Evolutionary conservation across 2,329 filamentous ascomycete species (phyloP), one percentile per base, ranked within the genome.

Genomic region (Neofusicoccum ribis): DNA sequence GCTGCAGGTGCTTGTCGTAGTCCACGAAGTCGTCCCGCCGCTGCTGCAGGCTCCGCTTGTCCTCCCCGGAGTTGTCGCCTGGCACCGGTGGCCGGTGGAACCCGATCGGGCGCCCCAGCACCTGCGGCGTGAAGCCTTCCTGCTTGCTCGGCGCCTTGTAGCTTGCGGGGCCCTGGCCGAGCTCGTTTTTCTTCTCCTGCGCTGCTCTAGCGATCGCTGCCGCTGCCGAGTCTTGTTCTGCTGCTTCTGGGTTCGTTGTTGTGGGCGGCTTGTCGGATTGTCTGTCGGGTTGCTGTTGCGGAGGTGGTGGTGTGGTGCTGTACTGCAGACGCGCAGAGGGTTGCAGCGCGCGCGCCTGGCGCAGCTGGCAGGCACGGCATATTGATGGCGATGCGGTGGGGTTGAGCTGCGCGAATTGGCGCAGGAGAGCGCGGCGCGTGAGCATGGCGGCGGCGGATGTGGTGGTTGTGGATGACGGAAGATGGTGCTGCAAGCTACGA

Each of bases 61-160:
- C 91, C 67, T 91, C 77, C 62, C 93, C 93, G 1, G 88, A 89
- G 79, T 98, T 97, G 76, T 98, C 89, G 66, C 92, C 92, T 12
- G 86, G 80, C 65, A 83, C 80, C 0, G 95, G 95, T 2, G 93
- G 90, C 43, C 86, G 79, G 11, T 84, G 83, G 78, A 96, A 87
- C 68, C 95, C 95, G 70, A 99, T 94, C 14, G 95, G 94, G 43
- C 92, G 88, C 44, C 82, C 81, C 63, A 89, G 81, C 1, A 81
- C 81, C 56, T 82, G 81, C 7, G 85, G 85, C 6, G 79, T 78
- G 72, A 85, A 85, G 23, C 72, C 67, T 50, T 76, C 74, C 47
- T 74, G 44, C 37, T 51, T 61, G 34, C 31, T 52, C 27, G 63
- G 63, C 34, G 63, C 63, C 50, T 64, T 64, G 44, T 64, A 64